Evolutionary conservation across 2,329 filamentous ascomycete genomes (phyloP).

Genomic region (Neofusicoccum parvum): DNA sequence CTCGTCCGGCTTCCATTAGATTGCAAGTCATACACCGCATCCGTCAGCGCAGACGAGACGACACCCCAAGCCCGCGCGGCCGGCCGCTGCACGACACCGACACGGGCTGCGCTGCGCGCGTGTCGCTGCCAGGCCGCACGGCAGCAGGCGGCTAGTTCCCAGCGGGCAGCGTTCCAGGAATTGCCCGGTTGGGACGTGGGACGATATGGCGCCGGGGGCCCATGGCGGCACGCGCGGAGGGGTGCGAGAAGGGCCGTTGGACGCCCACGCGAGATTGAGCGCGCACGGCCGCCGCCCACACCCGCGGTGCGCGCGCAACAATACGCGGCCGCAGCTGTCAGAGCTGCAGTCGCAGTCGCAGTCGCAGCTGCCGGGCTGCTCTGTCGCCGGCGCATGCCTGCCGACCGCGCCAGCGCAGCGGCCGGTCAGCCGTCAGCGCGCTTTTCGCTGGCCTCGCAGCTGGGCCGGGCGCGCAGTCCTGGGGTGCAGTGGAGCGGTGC

Average conservation of each 20-base stretch:
- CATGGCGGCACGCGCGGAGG: neutral
- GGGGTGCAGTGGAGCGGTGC: neutral
- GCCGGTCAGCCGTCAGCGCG: neutral
- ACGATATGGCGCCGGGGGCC: neutral
- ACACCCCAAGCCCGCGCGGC: too few species aligned
- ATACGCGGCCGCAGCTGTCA: neutral
- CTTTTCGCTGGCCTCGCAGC: neutral
- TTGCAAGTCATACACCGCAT: constrained; percentile 14
- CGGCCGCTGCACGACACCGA: neutral
- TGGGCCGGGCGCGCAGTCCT: neutral
- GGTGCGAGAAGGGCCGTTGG: neutral
- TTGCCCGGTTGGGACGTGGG: neutral
- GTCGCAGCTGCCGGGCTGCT: too few species aligned
- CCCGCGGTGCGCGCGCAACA: neutral
- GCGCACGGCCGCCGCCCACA: neutral
- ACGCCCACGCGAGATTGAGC: too few species aligned
- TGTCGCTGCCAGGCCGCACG: too few species aligned
- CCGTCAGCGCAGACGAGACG: neutral
- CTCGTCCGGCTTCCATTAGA: neutral
- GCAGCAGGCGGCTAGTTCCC: neutral
- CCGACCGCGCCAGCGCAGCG: neutral
- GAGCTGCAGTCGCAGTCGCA: too few species aligned
- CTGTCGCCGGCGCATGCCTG: too few species aligned
- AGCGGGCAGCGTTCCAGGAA: neutral
- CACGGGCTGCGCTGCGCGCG: too few species aligned